phyloP scores from a whole-genome alignment of 2,329 filamentous ascomycete genomes.

The Pseudogymnoascus sp. region DNA sequence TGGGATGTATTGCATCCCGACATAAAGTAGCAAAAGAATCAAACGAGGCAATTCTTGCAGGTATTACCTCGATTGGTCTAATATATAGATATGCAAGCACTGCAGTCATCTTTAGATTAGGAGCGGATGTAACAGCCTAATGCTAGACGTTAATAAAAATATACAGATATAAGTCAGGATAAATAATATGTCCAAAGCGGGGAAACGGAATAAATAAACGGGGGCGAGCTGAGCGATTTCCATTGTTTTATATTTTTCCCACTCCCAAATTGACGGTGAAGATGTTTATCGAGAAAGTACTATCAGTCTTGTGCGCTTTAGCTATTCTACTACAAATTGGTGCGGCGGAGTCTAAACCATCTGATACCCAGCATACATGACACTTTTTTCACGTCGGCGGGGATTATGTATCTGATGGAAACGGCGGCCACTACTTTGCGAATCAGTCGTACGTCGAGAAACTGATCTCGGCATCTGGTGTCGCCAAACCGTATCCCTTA shows the following conservation, averaged over 20 bases:
- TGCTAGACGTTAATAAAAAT: neutral
- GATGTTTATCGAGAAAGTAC: neutral
- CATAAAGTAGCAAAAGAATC: neutral
- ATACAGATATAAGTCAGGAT: neutral
- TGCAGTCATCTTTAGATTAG: neutral
- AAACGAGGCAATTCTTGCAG: neutral
- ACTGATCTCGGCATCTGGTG: slow-evolving; percentile 28
- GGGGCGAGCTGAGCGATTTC: neutral
- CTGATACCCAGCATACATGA: neutral
- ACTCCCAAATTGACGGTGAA: neutral
- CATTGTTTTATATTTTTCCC: neutral
- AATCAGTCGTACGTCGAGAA: slow-evolving; percentile 48
- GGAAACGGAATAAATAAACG: neutral
- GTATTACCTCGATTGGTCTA: neutral
- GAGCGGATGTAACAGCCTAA: neutral
- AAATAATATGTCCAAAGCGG: neutral
- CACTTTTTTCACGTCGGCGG: slow-evolving; percentile 24
- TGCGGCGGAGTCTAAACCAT: neutral
- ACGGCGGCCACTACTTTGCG: slow-evolving; percentile 12
- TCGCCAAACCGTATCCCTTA: slow-evolving; percentile 17
- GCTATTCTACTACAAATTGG: neutral
- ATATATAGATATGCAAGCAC: neutral
- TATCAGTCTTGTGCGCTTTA: neutral
- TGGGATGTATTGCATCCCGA: no score
- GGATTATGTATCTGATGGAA: slow-evolving; percentile 15